Evolutionary conservation across 441 rosid species (phyloP), one percentile per base, ranked within the genome.

Genomic region (Populus hybrid): DNA sequence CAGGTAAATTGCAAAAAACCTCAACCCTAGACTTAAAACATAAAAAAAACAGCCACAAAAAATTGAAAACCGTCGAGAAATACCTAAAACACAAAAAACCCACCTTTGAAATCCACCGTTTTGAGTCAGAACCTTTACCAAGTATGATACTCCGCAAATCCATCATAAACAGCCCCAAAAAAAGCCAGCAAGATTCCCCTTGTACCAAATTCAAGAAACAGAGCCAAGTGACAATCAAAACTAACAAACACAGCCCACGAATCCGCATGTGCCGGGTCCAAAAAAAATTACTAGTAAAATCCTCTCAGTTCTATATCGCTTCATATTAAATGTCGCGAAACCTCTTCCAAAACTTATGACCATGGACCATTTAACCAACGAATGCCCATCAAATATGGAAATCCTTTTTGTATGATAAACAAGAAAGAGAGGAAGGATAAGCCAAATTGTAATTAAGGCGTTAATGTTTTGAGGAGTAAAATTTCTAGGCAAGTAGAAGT

Each of bases 51-150:
- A 91, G 63, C 34, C 86, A 79, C 67, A 89, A 35, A 50, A 88
- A 67, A 46, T 75, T 82, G 2, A 85, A 53, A 75, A 84, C 67
- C 59, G 78, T 85, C 3, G 86, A 84, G 79, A 86, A 88, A 79
- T 87, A 83, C 1, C 87, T 87, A n/a, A n/a, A 88, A 80, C 73
- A 85, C 83, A 40, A 84, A 75, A 67, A 86, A 64, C 81, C 88
- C 91, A 81, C 77, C 78, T 67, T 83, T 87, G 38, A n/a, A 88
- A 83, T 4, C 84, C 86, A 77, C 75, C 74, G 12, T 72, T 75
- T 16, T 64, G 65, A 79, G 77, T 66, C 69, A 86, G 69, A 71
- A 84, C 50, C 80, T 85, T 88, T n/a, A n/a, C n/a, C 34, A 88
- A 64, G 35, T 77, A 84, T 1, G 92, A 85, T 70, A 83, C 83